A percentile compares a stretch with the other conserved stretches of the same genome.
Conservation (phyloP, 306 rosid species). For the Cotoneaster glaucophyllus region DNA sequence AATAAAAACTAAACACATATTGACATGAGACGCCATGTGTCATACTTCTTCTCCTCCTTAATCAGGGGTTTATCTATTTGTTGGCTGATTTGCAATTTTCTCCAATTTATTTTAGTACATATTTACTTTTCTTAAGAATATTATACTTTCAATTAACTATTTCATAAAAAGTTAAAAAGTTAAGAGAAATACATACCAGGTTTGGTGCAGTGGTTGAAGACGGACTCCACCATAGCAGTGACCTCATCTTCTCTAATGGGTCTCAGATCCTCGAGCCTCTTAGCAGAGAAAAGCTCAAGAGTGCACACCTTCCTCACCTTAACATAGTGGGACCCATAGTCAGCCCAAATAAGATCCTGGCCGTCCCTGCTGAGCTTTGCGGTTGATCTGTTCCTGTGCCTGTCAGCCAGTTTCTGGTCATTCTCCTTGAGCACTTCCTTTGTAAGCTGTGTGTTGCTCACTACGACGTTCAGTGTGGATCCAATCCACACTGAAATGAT, state of each 20-base stretch:
- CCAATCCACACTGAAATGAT: conserved; percentile 91
- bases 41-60: not conserved
- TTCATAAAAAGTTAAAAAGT: not conserved
- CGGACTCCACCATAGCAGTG: conserved; percentile 77
- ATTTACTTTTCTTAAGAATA: not conserved
- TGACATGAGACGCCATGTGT: too few species aligned
- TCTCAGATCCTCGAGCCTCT: conserved; percentile 55
- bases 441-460: conserved; percentile 57
- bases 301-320: conserved; percentile 92
- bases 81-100: not conserved
- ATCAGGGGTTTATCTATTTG: not conserved
- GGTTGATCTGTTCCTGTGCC: conserved; percentile 63
- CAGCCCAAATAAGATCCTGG: conserved; percentile 85
- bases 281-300: conserved; percentile 77
- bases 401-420: conserved; percentile 65
- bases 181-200: conserved; percentile 32
- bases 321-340: conserved; percentile 91
- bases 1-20: too few species aligned
- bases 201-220: conserved; percentile 41
- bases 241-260: conserved; percentile 91
- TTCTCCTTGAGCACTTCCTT: conserved; percentile 68
- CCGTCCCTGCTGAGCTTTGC: conserved; percentile 83
- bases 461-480: conserved; percentile 59
- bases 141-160: not conserved
- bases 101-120: too few species aligned